phyloP scores from a whole-genome alignment of 352 stramenopile species.

The Globisporangium iwayamae region DNA sequence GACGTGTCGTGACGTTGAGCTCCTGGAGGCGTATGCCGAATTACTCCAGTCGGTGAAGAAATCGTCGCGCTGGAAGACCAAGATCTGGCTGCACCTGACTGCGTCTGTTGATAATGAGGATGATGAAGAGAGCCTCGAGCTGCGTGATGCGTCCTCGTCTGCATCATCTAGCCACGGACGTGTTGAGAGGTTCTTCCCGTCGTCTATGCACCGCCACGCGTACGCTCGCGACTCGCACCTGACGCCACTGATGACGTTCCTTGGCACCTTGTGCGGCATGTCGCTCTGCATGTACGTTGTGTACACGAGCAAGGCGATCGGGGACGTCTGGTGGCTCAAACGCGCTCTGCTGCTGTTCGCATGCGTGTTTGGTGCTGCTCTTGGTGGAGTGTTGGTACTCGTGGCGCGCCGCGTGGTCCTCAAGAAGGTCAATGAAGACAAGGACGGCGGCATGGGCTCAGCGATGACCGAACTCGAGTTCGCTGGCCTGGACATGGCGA shows the following conservation, averaged over 20 bases:
- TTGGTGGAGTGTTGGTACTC: slow-evolving; percentile 27
- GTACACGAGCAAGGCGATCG: slow-evolving; percentile 19
- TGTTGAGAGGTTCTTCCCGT: slow-evolving; percentile 36
- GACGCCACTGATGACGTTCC: slow-evolving; percentile 30
- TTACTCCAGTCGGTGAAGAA: slow-evolving; percentile 41
- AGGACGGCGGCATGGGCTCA: slow-evolving; percentile 19
- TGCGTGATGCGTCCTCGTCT: slow-evolving; percentile 4
- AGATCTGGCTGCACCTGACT: slow-evolving; percentile 49
- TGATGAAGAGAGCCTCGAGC: slow-evolving; percentile 25
- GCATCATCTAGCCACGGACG: slow-evolving; percentile 11
- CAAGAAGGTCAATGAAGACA: slow-evolving; percentile 14
- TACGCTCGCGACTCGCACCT: slow-evolving; percentile 36
- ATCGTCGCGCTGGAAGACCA: slow-evolving; percentile 40
- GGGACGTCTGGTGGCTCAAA: slow-evolving; percentile 33
- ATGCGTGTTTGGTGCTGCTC: slow-evolving; percentile 21
- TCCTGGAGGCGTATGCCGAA: slow-evolving; percentile 38
- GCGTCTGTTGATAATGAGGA: slow-evolving; percentile 28
- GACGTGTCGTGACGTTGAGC: slow-evolving; percentile 45
- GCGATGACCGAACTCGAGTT: slow-evolving; percentile 44
- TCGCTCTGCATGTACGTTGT: slow-evolving; percentile 31
- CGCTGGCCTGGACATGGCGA: slow-evolving; percentile 27
- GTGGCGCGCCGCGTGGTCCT: slow-evolving; percentile 7
- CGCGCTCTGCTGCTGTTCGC: slow-evolving; percentile 31
- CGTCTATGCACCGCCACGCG: slow-evolving; percentile 22
- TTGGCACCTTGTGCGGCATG: slow-evolving; percentile 27